Base-by-base conservation (phyloP, 2,329 filamentous ascomycete species). In the Fusarium sublunatum region DNA sequence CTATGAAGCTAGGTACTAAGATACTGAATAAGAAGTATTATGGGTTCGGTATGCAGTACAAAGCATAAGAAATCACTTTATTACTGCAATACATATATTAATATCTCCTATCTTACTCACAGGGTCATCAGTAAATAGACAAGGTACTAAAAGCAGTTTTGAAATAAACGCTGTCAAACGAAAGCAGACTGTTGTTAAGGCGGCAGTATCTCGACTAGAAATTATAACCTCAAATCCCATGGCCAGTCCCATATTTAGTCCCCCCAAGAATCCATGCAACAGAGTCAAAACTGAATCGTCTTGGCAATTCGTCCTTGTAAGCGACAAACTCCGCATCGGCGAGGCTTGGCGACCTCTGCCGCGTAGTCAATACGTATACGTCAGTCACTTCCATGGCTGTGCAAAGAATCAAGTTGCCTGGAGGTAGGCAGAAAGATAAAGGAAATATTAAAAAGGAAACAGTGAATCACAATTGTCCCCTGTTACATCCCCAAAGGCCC, bases 381-480 rank as follows among this genome's bases (percentile, higher is more conserved):
- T 66, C 59, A 66, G 64, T 66, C 59, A 66, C 54, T 64, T 64
- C 19, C 19, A 19, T 67, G 56, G 36, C 48, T 50, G 39, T 53
- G 35, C 32, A 64, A 34, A 61, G 32, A 51, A 58, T 42, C n/a
- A 36, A 52, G 56, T 28, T 65, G 61, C 56, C 61, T 65, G 44
- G 42, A 54, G 8, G 11, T 15, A n/a, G 36, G 12, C 47, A 48
- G 35, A 63, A 34, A 19, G 31, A 29, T 39, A 19, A 42, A 53
- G 29, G 25, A 31, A 19, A 53, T 47, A 59, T 19, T 19, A 19
- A 19, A 38, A 34, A 31, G 24, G 61, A 28, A 45, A 15, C 29
- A 42, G 39, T 22, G 32, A 48, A 62, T 19, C 40, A 45, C 38
- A 53, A 26, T 36, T 19, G 13, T 24, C 46, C 24, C 15, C 32